Evolutionary conservation across 495 filamentous ascomycete genomes (phyloP).

Genomic region (Friedmanniomyces endolithicus): DNA sequence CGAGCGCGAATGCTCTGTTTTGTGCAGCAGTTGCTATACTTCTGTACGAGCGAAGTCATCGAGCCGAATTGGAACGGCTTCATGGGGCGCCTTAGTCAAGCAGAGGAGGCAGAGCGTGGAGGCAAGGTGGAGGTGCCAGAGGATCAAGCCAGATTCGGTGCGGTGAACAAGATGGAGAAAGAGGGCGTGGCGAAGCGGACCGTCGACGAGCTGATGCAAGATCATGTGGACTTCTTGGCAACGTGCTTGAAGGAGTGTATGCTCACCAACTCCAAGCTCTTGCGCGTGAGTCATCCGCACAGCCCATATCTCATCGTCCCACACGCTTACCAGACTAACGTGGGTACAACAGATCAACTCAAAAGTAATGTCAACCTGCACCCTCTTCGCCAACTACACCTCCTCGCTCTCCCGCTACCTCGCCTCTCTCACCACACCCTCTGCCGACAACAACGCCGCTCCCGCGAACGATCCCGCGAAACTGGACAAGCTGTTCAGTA

Average conservation of each 20-base stretch:
- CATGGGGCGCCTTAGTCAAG: conserved; percentile 67
- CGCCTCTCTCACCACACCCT: conserved; percentile 49
- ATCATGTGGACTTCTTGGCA: conserved; percentile 95
- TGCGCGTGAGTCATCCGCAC: conserved; percentile 52
- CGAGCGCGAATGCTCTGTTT: conserved; percentile 92
- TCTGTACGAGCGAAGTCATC: conserved; percentile 91
- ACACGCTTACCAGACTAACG: background rate
- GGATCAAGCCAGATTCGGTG: conserved; percentile 26
- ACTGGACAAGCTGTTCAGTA: conserved; percentile 68
- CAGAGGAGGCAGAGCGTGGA: conserved; percentile 33
- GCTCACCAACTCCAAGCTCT: conserved; percentile 87
- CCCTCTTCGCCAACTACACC: conserved; percentile 80
- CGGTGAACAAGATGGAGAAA: conserved; percentile 2
- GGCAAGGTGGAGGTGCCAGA: conserved; percentile 21
- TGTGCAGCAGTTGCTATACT: conserved; percentile 90
- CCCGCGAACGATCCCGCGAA: conserved; percentile 45
- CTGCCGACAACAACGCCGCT: conserved; percentile 26
- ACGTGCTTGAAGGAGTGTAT: conserved; percentile 98
- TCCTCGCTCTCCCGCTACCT: conserved; percentile 65
- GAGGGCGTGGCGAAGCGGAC: conserved; percentile 51
- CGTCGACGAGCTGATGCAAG: conserved; percentile 96
- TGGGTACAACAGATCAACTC: conserved; percentile 72
- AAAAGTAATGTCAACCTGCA: conserved; percentile 85
- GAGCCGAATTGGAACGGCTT: conserved; percentile 93
- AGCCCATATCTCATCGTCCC: background rate